Conservation (phyloP, 805 yeast species). For the Clavispora santaluciae region DNA sequence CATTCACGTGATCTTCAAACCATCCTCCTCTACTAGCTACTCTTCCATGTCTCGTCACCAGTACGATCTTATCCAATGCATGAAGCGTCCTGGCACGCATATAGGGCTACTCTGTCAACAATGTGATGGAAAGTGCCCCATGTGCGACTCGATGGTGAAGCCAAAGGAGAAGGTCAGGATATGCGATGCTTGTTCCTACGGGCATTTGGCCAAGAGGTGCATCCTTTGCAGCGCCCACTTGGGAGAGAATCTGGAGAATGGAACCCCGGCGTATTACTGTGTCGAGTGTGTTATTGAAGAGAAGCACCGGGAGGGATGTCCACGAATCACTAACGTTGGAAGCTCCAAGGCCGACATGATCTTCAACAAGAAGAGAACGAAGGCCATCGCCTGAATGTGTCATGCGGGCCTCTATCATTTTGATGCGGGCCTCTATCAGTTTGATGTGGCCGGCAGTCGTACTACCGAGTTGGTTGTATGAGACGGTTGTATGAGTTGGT, state of each 20-base stretch:
- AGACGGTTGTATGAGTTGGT: too few relatives aligned
- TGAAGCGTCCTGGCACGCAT: conserved; percentile 76
- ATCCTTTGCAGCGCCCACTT: conserved; percentile 73
- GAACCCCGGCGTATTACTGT: conserved; percentile 66
- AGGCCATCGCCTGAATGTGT: not conserved
- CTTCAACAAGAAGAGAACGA: conserved; percentile 47
- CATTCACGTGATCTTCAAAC: not conserved
- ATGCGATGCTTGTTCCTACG: conserved; percentile 84
- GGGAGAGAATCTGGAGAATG: conserved; percentile 41
- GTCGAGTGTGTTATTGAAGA: conserved; percentile 77
- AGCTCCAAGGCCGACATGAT: conserved; percentile 64
- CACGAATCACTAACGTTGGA: conserved; percentile 76
- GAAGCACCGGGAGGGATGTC: conserved; percentile 89
- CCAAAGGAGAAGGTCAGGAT: conserved; percentile 63
- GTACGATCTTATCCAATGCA: conserved; percentile 75
- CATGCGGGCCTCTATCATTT: too few relatives aligned
- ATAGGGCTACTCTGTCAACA: conserved; percentile 71
- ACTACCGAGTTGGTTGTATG: too few relatives aligned
- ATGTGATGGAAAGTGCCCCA: conserved; percentile 90
- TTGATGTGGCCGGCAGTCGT: too few relatives aligned
- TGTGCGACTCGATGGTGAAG: conserved; percentile 80
- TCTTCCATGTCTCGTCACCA: conserved; percentile 79
- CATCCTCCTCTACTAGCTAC: not conserved
- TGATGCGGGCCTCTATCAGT: too few relatives aligned
- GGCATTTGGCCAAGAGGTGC: conserved; percentile 59